These are phyloP conservation scores for Rubus idaeus DNA, from an alignment of 306 rosid species.

Conservation along the genomic window DNA sequence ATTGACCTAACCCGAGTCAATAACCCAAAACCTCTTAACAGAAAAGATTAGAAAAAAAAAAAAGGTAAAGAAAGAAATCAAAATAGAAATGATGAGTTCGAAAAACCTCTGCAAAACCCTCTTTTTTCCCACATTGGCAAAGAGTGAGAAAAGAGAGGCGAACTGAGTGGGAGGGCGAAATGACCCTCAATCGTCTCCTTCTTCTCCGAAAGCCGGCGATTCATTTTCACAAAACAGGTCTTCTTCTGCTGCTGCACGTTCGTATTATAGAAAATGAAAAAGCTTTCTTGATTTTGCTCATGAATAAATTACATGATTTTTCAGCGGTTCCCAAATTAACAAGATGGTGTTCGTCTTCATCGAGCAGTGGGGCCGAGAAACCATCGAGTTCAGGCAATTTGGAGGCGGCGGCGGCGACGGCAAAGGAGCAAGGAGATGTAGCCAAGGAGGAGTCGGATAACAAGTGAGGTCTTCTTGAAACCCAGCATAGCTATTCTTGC, in stretches of 20 bases:
- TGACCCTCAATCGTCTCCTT: slow-evolving; percentile 22
- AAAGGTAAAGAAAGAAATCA: neutral
- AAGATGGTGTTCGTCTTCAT: slow-evolving; percentile 23
- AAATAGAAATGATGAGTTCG: neutral
- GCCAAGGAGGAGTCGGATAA: slow-evolving; percentile 5
- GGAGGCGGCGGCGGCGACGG: neutral
- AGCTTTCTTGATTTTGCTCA: neutral
- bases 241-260: neutral
- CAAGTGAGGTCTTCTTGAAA: slow-evolving; percentile 21
- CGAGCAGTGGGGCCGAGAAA: neutral
- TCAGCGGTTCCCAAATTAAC: slow-evolving; percentile 19
- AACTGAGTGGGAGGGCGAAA: neutral
- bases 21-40: too few relatives aligned
- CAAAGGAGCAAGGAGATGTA: neutral
- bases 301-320: neutral
- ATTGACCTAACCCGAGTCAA: too few relatives aligned
- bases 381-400: neutral
- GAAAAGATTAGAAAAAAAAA: neutral
- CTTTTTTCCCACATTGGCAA: neutral
- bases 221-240: slow-evolving; percentile 17
- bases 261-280: neutral
- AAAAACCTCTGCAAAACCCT: slow-evolving; percentile 24
- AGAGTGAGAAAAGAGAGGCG: neutral
- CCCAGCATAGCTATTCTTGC: slow-evolving; percentile 11
- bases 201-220: slow-evolving; percentile 9